Conservation (phyloP, 768 basidiomycete genomes). For the Russula dissimulans region DNA sequence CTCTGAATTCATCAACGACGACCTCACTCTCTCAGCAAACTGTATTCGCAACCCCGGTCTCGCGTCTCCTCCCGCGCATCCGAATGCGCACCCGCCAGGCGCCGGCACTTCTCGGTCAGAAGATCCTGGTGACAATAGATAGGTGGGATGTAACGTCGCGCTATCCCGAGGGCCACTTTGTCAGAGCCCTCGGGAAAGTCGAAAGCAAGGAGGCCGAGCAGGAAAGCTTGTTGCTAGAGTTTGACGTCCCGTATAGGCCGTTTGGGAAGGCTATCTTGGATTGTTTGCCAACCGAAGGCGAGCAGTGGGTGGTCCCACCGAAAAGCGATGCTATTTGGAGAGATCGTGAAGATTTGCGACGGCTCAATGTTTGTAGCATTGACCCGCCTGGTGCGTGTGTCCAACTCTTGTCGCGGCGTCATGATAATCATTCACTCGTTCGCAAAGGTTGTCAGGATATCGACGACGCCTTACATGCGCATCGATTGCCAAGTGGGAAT, state of each 20-base stretch:
- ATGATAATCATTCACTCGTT: slow-evolving; percentile 11
- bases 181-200: slow-evolving; percentile 80
- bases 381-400: slow-evolving; percentile 73
- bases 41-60: slow-evolving; percentile 90
- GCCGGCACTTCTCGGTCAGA: slow-evolving; percentile 77
- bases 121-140: slow-evolving; percentile 94
- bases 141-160: slow-evolving; percentile 80
- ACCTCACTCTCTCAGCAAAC: slow-evolving; percentile 83
- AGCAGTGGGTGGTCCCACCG: slow-evolving; percentile 84
- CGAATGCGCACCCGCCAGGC: slow-evolving; percentile 93
- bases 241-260: slow-evolving; percentile 90
- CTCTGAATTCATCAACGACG: slow-evolving; percentile 66
- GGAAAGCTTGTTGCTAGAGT: slow-evolving; percentile 88
- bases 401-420: background rate
- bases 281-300: slow-evolving; percentile 85
- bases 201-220: slow-evolving; percentile 96
- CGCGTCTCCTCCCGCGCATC: slow-evolving; percentile 85
- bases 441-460: slow-evolving; percentile 87
- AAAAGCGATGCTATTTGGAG: slow-evolving; percentile 65
- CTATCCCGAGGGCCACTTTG: slow-evolving; percentile 96
- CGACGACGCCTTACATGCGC: slow-evolving; percentile 93
- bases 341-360: slow-evolving; percentile 79
- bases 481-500: slow-evolving; percentile 79
- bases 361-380: slow-evolving; percentile 86
- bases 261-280: slow-evolving; percentile 93